Evolutionary conservation across 768 basidiomycete species (phyloP), one percentile per base, ranked within the genome.

Genomic region (Leucosporidium scottii): DNA sequence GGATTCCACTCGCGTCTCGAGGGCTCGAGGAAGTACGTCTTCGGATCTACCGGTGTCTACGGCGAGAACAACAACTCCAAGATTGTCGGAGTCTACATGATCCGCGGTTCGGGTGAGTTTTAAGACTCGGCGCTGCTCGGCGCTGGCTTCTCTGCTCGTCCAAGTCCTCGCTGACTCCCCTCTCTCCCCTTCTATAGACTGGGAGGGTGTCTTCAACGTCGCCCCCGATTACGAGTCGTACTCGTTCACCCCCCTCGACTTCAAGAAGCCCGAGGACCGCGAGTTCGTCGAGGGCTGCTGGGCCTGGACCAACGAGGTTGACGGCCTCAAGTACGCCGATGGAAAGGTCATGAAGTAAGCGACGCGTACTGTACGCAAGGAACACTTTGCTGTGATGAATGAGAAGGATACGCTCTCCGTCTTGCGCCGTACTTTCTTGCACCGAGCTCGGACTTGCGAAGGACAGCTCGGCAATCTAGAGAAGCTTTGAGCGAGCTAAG

Each of bases 1-100:
- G 94, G 94, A 23, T 92, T 94, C 86, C 97, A 93, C 85, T 80
- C 93, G 84, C 91, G 96, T 66, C 86, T 99, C 13, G 96, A 98
- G 82, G 96, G 86, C 15, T 92, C 93, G 28, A 88, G 94, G 80
- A 74, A 74, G 49, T 94, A 96, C 83, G 84, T 93, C 72, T 96
- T 97, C 79, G 94, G 87, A 20, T 93, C 91, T 54, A 79, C 92
- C 56, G 92, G 91, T 78, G 96, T 99, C 27, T 86, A 93, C 66
- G 94, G 96, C 77, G 80, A 81, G 75, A 61, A 82, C 77, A 89
- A 89, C 80, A 82, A 90, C 80, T 90, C 87, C 50, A 64, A 66
- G 57, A 67, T 73, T 36, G 64, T 30, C 55, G 96, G 96, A 77
- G 85, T 80, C 59, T 79, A 98, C 73, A 87, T 99, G 80, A 78